Evolutionary conservation across 495 filamentous ascomycete genomes (phyloP).

Genomic region (Talaromyces ruber): DNA sequence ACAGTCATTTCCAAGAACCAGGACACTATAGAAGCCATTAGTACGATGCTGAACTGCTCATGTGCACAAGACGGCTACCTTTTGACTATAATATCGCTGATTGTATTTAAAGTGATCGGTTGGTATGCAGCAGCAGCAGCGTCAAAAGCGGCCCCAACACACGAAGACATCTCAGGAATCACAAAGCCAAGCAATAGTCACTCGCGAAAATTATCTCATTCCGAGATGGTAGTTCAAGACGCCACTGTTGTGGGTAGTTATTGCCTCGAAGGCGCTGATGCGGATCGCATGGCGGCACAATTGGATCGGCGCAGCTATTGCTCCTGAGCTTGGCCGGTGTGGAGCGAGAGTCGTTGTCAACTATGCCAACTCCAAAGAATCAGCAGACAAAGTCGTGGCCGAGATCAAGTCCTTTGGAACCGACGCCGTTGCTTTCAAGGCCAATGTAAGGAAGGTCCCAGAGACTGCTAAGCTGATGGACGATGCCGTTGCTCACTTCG

Average conservation of each 20-base stretch:
- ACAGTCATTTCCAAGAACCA: too few species aligned
- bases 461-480: slow-evolving; percentile 56
- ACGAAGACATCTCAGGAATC: too few species aligned
- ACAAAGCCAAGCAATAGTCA: too few species aligned
- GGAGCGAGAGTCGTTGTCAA: slow-evolving; percentile 71
- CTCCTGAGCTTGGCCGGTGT: slow-evolving; percentile 68
- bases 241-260: slow-evolving; percentile 9
- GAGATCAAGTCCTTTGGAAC: slow-evolving; percentile 43
- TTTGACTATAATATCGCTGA: too few species aligned
- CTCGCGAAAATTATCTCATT: too few species aligned
- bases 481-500: slow-evolving; percentile 56
- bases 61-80: too few species aligned
- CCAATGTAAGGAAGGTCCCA: slow-evolving; percentile 58
- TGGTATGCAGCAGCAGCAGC: too few species aligned
- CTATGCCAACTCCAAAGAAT: slow-evolving; percentile 15
- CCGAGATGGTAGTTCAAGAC: too few species aligned
- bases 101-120: too few species aligned
- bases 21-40: too few species aligned
- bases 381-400: slow-evolving; percentile 33
- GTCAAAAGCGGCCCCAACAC: too few species aligned
- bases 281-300: slow-evolving; percentile 14
- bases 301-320: slow-evolving; percentile 64
- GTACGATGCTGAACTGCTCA: too few species aligned
- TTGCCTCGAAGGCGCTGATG: slow-evolving; percentile 15
- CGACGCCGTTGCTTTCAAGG: slow-evolving; percentile 61